Conservation (phyloP, 225 moss, liverwort and hornwort genomes). For the Lunularia cruciata region DNA sequence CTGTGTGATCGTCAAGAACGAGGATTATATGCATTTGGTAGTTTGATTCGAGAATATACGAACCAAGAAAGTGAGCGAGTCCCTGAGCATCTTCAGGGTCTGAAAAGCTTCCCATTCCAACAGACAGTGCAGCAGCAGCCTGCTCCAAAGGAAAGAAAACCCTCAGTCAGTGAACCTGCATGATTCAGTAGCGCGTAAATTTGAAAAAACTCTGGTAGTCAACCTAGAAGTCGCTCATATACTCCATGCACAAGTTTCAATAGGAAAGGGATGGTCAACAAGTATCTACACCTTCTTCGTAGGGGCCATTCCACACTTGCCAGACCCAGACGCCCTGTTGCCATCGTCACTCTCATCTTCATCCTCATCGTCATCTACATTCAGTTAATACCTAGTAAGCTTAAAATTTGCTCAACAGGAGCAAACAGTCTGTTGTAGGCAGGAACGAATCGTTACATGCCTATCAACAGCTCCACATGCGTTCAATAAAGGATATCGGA, state of each 20-base stretch:
- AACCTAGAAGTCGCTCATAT: not conserved
- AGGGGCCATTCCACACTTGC: conserved; percentile 57
- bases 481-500: too few species aligned
- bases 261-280: not conserved
- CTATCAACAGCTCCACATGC: too few species aligned
- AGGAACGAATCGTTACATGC: too few species aligned
- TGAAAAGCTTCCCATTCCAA: conserved; percentile 94
- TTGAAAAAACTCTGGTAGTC: not conserved
- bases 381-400: too few species aligned
- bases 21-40: not conserved
- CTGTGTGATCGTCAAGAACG: not conserved
- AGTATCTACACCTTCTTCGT: conserved; percentile 66
- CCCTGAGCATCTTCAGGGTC: conserved; percentile 97
- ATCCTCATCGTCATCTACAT: conserved; percentile 43
- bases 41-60: too few species aligned
- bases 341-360: conserved; percentile 50
- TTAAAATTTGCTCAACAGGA: too few species aligned
- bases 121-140: conserved; percentile 99
- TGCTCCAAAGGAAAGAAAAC: conserved; percentile 5
- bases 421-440: too few species aligned
- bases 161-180: not conserved
- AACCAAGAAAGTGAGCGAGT: conserved; percentile 94
- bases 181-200: not conserved
- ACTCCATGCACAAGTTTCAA: not conserved
- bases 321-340: conserved; percentile 40